Evolutionary conservation across 768 basidiomycete genomes (phyloP).

Genomic region (Tulasnella calospora): DNA sequence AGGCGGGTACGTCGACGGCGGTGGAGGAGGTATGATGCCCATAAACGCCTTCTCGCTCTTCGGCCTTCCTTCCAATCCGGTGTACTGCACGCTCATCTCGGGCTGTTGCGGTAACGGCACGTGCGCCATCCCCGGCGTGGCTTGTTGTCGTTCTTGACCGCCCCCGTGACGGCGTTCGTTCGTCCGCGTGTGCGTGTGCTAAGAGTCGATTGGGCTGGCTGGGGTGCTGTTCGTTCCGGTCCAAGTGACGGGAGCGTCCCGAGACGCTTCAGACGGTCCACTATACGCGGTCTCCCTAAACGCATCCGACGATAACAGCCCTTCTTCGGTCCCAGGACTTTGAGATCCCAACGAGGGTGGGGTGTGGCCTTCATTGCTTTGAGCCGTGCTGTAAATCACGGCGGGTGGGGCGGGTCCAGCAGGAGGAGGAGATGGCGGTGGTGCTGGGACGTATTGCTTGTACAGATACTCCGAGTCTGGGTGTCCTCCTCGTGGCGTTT

Average conservation of each 20-base stretch:
- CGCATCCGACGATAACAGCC: conserved; percentile 4
- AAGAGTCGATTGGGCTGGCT: background rate
- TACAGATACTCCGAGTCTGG: conserved; percentile 12
- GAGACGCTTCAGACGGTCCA: background rate
- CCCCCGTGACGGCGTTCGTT: background rate
- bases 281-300: conserved; percentile 7
- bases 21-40: no score
- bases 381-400: conserved; percentile 11
- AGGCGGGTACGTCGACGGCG: no score
- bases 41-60: no score
- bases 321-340: background rate
- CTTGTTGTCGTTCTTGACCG: background rate
- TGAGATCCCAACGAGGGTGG: background rate
- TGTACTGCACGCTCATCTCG: no score
- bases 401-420: background rate
- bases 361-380: background rate
- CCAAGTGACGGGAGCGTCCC: conserved; percentile 4
- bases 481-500: background rate
- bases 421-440: background rate
- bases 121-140: no score
- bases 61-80: no score
- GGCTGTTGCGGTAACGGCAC: no score
- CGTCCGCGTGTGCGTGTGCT: background rate
- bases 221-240: background rate
- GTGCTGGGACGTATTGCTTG: conserved; percentile 1